Evolutionary conservation across 2,329 filamentous ascomycete species (phyloP).

Genomic region (Verticillium klebahnii): DNA sequence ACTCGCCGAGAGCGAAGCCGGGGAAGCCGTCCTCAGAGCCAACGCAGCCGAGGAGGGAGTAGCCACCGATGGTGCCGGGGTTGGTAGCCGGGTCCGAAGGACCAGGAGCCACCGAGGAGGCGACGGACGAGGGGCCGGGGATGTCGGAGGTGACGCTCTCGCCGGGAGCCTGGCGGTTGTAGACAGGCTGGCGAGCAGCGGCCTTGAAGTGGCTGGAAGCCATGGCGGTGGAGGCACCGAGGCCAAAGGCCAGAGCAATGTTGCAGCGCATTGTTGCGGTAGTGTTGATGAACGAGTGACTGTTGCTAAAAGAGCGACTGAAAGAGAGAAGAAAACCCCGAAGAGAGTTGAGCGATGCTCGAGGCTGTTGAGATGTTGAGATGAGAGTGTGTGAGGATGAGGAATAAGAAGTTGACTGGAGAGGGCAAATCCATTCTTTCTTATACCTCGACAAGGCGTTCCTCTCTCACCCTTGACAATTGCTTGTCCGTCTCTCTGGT

Average conservation of each 20-base stretch:
- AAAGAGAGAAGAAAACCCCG: conserved; percentile 1
- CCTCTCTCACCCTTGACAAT: background rate
- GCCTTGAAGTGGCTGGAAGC: background rate
- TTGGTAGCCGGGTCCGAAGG: conserved; percentile 8
- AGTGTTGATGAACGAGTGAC: background rate
- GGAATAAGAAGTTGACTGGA: background rate
- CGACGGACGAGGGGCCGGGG: background rate
- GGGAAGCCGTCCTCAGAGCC: conserved; percentile 21
- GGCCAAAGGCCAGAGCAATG: conserved; percentile 1
- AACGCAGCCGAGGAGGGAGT: conserved; percentile 21
- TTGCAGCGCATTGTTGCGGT: conserved; percentile 1
- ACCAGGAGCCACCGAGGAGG: background rate
- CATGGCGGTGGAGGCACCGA: background rate
- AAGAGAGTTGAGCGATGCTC: background rate
- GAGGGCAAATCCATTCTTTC: background rate
- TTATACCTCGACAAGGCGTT: background rate
- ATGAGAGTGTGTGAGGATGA: conserved; percentile 4
- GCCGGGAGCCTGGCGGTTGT: background rate
- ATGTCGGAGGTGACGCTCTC: background rate
- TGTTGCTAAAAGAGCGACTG: conserved; percentile 3
- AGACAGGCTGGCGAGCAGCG: background rate
- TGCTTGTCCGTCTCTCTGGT: background rate
- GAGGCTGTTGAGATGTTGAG: conserved; percentile 1
- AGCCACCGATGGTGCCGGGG: conserved; percentile 11
- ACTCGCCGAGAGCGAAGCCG: conserved; percentile 14